Conservation (phyloP, 225 moss, liverwort and hornwort genomes). For the Thuidium tamariscinum region DNA sequence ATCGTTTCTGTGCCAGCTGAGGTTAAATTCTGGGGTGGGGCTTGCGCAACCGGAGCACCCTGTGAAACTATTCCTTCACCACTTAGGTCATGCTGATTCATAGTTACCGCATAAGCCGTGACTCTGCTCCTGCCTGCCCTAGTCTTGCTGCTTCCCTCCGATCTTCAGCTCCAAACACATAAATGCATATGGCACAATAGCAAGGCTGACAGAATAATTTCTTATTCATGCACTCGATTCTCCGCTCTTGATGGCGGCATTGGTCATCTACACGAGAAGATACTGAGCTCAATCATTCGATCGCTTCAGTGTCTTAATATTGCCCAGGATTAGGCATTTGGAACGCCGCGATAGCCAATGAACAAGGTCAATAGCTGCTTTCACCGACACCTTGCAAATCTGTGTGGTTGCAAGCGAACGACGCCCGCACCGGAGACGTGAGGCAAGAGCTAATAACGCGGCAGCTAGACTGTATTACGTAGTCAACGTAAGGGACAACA, state of each 20-base stretch:
- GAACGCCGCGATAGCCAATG: neutral
- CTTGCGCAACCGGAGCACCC: slow-evolving; percentile 8
- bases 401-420: neutral
- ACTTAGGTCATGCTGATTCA: slow-evolving; percentile 45
- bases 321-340: neutral
- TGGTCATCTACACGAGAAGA: neutral
- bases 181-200: neutral
- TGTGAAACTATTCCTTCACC: slow-evolving; percentile 28
- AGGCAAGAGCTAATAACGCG: neutral
- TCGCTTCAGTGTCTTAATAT: neutral
- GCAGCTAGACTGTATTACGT: neutral
- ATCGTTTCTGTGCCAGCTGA: slow-evolving; percentile 14
- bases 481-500: neutral
- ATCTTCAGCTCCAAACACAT: neutral
- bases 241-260: neutral
- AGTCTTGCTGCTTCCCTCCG: neutral
- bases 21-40: slow-evolving; percentile 18
- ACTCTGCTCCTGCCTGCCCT: slow-evolving; percentile 4
- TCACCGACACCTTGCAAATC: neutral
- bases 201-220: neutral
- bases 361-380: neutral
- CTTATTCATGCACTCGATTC: neutral
- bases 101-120: slow-evolving; percentile 33
- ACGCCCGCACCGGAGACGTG: neutral
- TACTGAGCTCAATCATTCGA: neutral